Percentiles rank a stretch among this genome's conserved stretches.
These are phyloP conservation scores for Gnaphalium uliginosum DNA, from an alignment of 129 eudicot genomes.

Conservation along the genomic window DNA sequence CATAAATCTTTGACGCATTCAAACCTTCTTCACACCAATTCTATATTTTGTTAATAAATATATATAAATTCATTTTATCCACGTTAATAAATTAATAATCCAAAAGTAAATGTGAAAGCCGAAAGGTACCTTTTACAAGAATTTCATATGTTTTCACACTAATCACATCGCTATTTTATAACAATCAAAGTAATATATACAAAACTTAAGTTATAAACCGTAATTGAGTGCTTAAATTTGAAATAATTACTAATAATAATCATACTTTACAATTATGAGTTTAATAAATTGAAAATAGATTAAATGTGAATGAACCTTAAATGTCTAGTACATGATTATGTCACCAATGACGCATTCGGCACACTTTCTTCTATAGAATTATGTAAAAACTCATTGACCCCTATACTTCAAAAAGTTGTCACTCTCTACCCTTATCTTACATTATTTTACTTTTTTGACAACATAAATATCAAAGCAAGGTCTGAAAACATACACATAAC, in stretches of 20 bases:
- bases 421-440: not conserved
- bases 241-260: too few species aligned
- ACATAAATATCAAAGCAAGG: not conserved
- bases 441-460: not conserved
- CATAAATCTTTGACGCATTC: slow-evolving; percentile 40
- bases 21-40: slow-evolving; percentile 12
- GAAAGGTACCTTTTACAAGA: not conserved
- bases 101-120: not conserved
- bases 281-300: not conserved
- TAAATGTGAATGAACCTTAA: slow-evolving; percentile 20
- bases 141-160: too few species aligned
- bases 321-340: slow-evolving; percentile 23
- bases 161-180: too few species aligned
- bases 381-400: not conserved
- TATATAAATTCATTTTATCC: not conserved
- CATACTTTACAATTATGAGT: not conserved
- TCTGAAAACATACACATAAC: not conserved
- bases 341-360: slow-evolving; percentile 19
- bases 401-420: not conserved
- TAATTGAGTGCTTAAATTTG: not conserved
- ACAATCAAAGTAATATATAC: too few species aligned
- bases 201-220: not conserved
- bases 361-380: not conserved
- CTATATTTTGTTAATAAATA: not conserved
- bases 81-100: not conserved